Base-by-base conservation (phyloP, 805 yeast species). In the Ogataea naganishii region DNA sequence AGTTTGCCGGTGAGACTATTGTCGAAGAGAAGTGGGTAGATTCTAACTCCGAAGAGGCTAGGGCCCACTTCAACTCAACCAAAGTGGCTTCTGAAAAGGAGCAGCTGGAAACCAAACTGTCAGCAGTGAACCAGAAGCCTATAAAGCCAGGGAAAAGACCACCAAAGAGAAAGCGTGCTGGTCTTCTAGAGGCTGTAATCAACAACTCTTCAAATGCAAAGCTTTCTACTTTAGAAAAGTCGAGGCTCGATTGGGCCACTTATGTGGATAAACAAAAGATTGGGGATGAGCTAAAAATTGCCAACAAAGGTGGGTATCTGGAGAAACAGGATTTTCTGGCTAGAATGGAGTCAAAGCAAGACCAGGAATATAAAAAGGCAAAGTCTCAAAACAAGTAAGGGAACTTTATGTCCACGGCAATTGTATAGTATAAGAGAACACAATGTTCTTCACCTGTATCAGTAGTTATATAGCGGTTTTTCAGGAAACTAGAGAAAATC, bases 161-260 rank as follows among this genome's bases (percentile, higher is more conserved):
- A 3, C 44, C 72, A 24, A 77, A 77, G 35, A 58, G 78, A 28
- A 85, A 82, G 47, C 65, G 95, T 39, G 79, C 82, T 3, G 76
- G 89, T 16, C 57, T 84, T 18, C 58, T 86, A 6, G 88, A 82
- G 49, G 83, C 79, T 33, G 86, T 86, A 21, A 69, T 85, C 26
- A 61, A 72, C 25, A 69, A 77, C 8, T 65, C 81, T 3, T 72
- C 79, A 39, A 76, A 80, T 41, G 75, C 83, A 19, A 89, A 85
- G 50, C 64, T 92, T 37, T 82, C 94, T 15, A 92, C 98, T 0
- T 61, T 92, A 39, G 97, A 92, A 51, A 92, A 92, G 56, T 82
- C 95, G 1, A 65, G 94, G 38, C 64, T 92, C 29, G 98, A 92
- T 56, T 92, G 97, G 95, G 94, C 94, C 1, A 74, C 82, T 27